These are phyloP conservation scores for Helicostylum pulchrum DNA, from an alignment of 192 early-diverging fungal genomes.

Conservation along the genomic window DNA sequence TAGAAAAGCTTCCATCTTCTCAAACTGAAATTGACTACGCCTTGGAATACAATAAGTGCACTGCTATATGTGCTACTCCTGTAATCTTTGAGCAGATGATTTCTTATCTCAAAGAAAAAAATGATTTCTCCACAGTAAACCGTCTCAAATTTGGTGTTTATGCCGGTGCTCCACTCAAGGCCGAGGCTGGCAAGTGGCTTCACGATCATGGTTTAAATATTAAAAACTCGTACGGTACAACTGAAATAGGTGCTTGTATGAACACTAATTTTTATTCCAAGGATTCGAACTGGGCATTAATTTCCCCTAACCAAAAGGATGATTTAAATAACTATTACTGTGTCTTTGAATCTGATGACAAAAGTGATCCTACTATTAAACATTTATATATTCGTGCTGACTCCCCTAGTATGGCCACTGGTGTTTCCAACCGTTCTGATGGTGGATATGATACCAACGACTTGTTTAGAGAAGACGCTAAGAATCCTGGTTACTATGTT, in stretches of 20 bases:
- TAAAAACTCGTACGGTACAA: background rate
- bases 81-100: conserved; percentile 7
- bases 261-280: background rate
- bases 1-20: conserved; percentile 15
- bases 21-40: background rate
- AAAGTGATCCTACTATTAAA: background rate
- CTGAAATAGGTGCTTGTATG: conserved; percentile 8
- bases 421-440: conserved; percentile 17
- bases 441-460: conserved; percentile 30
- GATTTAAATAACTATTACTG: background rate
- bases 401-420: conserved; percentile 17
- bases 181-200: conserved; percentile 5
- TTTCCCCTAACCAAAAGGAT: background rate
- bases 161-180: conserved; percentile 10
- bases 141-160: background rate
- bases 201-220: background rate
- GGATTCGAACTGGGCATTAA: background rate
- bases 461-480: conserved; percentile 7
- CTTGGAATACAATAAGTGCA: conserved; percentile 1
- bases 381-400: conserved; percentile 11
- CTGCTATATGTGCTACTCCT: conserved; percentile 6
- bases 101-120: background rate
- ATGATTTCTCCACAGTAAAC: conserved; percentile 1
- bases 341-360: conserved; percentile 6
- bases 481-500: conserved; percentile 14